phyloP scores from a whole-genome alignment of 2,329 filamentous ascomycete species.

The Tothia fuscella region DNA sequence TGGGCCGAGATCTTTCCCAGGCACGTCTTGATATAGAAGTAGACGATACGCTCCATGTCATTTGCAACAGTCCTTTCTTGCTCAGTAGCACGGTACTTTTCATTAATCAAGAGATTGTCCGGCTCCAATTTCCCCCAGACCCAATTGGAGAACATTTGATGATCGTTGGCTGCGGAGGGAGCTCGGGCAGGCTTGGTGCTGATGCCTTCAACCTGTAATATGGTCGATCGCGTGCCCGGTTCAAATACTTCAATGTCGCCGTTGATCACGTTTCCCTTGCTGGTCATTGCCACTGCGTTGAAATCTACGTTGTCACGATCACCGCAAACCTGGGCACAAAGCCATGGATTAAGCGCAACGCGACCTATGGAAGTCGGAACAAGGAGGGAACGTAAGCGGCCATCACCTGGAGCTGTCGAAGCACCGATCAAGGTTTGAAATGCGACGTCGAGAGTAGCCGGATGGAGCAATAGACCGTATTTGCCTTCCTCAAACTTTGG shows the following conservation, averaged over 20 bases:
- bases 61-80: neutral
- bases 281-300: neutral
- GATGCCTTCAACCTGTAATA: neutral
- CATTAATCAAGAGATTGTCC: neutral
- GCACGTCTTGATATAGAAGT: conserved; percentile 1
- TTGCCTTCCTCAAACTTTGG: neutral
- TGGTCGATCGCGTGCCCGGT: neutral
- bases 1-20: neutral
- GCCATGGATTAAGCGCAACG: neutral
- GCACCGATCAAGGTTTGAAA: neutral
- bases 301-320: neutral
- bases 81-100: conserved; percentile 1
- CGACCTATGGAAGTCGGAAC: neutral
- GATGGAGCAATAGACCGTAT: conserved; percentile 1
- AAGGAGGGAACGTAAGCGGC: neutral
- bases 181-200: neutral
- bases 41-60: conserved; percentile 2
- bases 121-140: neutral
- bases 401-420: neutral
- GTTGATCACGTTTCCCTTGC: conserved; percentile 1
- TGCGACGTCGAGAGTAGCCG: conserved; percentile 1
- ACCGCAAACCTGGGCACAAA: neutral
- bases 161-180: neutral
- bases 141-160: neutral
- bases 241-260: neutral